phyloP scores from a whole-genome alignment of 2,329 filamentous ascomycete species.

The Diaporthe capsici region DNA sequence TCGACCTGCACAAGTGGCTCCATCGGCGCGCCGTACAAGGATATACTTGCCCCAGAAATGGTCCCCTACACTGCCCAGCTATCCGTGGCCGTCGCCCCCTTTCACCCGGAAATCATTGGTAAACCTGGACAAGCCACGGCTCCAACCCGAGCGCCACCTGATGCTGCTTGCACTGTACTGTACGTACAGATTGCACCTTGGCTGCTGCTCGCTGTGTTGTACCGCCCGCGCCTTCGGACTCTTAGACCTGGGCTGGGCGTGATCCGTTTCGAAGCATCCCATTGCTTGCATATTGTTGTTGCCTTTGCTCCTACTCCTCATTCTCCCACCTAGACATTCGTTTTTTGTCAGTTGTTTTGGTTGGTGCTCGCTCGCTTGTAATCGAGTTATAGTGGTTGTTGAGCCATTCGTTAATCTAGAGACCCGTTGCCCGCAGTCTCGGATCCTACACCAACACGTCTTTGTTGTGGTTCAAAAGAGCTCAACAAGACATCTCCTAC shows the following conservation, averaged over 20 bases:
- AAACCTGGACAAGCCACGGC: conserved; percentile 25
- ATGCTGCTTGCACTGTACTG: conserved; percentile 14
- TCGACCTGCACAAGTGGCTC: conserved; percentile 40
- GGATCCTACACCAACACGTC: not conserved
- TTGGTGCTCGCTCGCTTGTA: conserved; percentile 31
- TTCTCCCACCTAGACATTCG: conserved; percentile 45
- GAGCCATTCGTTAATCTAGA: conserved; percentile 17
- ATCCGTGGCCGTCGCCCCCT: conserved; percentile 25
- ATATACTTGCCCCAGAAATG: conserved; percentile 39
- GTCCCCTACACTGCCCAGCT: conserved; percentile 37
- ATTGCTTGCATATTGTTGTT: conserved; percentile 30
- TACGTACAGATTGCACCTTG: not conserved
- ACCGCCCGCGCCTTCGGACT: conserved; percentile 23
- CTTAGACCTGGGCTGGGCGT: conserved; percentile 26
- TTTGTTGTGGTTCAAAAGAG: conserved; percentile 26
- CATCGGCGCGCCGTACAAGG: conserved; percentile 42
- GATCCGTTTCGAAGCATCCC: conserved; percentile 28
- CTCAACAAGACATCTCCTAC: not conserved
- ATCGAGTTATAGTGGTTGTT: conserved; percentile 29
- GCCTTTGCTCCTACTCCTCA: conserved; percentile 40
- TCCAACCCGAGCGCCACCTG: conserved; percentile 23
- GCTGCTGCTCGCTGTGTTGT: conserved; percentile 17
- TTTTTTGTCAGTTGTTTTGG: conserved; percentile 42
- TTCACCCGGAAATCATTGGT: conserved; percentile 18
- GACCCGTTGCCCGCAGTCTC: conserved; percentile 10